Base-by-base conservation (phyloP, 768 basidiomycete species). In the Gyrodon lividus region DNA sequence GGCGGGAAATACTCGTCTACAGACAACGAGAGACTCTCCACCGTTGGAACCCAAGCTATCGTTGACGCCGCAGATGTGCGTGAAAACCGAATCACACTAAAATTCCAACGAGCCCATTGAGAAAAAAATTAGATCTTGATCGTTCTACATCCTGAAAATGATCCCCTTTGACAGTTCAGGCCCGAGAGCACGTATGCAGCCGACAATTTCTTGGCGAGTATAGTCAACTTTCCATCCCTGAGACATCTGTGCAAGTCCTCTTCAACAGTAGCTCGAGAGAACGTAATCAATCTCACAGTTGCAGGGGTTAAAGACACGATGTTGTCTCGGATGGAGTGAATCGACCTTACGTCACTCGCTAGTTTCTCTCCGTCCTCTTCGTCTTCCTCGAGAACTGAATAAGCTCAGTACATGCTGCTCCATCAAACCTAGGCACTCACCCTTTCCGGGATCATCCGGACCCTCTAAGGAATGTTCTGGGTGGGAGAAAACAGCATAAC, bases 401-500 rank as follows among this genome's bases (percentile, higher is more conserved):
- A 55, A 30, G 42, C n/a, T 60, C 49, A 52, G 59, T 19, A 0
- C 33, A 42, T 23, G 43, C n/a, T 9, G 43, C 2, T 20, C 24
- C 19, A n/a, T 12, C 13, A 23, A 4, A 7, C 50, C 38, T 34
- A 35, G 23, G 35, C 9, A 17, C 55, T 52, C 43, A 71, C 74
- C 60, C 42, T 62, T 59, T 35, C 48, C 58, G 47, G 60, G 53
- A 48, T 65, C 63, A 17, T 69, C 63, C 26, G 69, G 50, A 28
- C 65, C 65, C 42, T 62, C 65, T 26, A 74, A 68, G 1, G 82
- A 87, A 53, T 78, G 78, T 30, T 78, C 75, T n/a, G 82, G 84
- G 37, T 78, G 68, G 16, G 84, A 82, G 66, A 87, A 95, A 59
- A 76, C 79, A 20, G 81, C 83, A 65, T 90, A 89, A 65, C 82